Conservation (phyloP, 257 asterid species). For the Nyctanthes arbortristis region DNA sequence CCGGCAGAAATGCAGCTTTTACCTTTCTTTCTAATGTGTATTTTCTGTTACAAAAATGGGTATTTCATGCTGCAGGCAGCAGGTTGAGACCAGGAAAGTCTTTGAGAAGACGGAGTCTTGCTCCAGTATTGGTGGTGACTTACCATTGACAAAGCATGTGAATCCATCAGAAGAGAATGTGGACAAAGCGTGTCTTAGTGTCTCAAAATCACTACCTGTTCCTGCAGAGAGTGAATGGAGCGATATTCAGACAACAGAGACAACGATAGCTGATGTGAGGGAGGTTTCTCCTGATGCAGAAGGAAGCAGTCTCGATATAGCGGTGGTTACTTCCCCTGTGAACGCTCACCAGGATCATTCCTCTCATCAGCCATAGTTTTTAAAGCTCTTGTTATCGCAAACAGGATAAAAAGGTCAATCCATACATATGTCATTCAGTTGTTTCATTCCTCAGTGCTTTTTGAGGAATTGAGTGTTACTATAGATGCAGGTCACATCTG, state of each 20-base stretch:
- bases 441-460: slow-evolving; percentile 10
- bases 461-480: slow-evolving; percentile 14
- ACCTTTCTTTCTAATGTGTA: slow-evolving; percentile 4
- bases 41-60: not conserved
- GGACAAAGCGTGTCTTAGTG: slow-evolving; percentile 88
- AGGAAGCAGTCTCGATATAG: slow-evolving; percentile 68
- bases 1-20: not conserved
- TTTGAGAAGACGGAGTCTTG: slow-evolving; percentile 74
- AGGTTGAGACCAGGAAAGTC: slow-evolving; percentile 69
- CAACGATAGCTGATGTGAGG: slow-evolving; percentile 81
- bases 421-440: slow-evolving; percentile 5
- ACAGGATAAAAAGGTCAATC: slow-evolving; percentile 11
- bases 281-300: slow-evolving; percentile 73
- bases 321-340: slow-evolving; percentile 61
- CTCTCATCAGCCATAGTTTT: slow-evolving; percentile 58
- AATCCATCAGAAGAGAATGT: slow-evolving; percentile 87
- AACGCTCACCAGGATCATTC: slow-evolving; percentile 59
- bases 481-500: not conserved
- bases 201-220: slow-evolving; percentile 47
- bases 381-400: not conserved
- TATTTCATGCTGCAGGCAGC: slow-evolving; percentile 63
- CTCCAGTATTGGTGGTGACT: slow-evolving; percentile 48
- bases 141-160: slow-evolving; percentile 78
- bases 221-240: slow-evolving; percentile 85
- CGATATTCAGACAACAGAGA: slow-evolving; percentile 83